phyloP scores from a whole-genome alignment of 306 rosid genomes.

The Nissolia schottii region DNA sequence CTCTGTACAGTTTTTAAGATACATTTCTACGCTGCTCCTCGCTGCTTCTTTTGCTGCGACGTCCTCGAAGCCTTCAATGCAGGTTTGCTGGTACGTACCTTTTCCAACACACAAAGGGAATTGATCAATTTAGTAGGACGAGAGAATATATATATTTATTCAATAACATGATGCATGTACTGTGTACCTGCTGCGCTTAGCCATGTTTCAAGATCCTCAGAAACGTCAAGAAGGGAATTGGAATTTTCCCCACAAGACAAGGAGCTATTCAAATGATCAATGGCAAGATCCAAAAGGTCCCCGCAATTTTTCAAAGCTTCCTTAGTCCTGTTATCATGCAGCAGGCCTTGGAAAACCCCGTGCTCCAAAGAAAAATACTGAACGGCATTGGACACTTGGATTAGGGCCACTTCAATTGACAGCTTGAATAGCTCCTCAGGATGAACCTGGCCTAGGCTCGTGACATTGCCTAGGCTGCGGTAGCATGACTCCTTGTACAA shows the following conservation, averaged over 20 bases:
- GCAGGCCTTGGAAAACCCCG: constrained; percentile 24
- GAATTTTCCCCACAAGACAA: constrained; percentile 18
- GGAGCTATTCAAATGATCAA: constrained; percentile 55
- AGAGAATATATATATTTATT: neutral
- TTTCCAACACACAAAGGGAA: constrained; percentile 13
- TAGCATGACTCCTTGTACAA: constrained; percentile 55
- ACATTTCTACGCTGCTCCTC: neutral
- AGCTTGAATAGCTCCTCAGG: constrained; percentile 51
- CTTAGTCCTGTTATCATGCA: constrained; percentile 16
- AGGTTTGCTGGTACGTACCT: constrained; percentile 66
- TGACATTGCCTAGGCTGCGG: constrained; percentile 33
- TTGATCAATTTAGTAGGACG: neutral
- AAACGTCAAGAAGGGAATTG: constrained; percentile 34
- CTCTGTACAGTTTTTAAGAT: constrained; percentile 59
- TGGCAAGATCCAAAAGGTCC: constrained; percentile 52
- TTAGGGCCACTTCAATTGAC: constrained; percentile 43
- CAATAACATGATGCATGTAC: neutral
- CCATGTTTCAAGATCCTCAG: constrained; percentile 74
- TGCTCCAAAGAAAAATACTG: constrained; percentile 24
- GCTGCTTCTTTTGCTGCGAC: constrained; percentile 19
- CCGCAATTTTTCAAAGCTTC: constrained; percentile 48
- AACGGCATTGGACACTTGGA: constrained; percentile 39
- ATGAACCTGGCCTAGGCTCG: constrained; percentile 26
- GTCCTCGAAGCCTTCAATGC: constrained; percentile 56
- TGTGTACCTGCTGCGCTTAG: constrained; percentile 58